Conservation (phyloP, 805 yeast genomes). For the Saturnispora gosingensis region DNA sequence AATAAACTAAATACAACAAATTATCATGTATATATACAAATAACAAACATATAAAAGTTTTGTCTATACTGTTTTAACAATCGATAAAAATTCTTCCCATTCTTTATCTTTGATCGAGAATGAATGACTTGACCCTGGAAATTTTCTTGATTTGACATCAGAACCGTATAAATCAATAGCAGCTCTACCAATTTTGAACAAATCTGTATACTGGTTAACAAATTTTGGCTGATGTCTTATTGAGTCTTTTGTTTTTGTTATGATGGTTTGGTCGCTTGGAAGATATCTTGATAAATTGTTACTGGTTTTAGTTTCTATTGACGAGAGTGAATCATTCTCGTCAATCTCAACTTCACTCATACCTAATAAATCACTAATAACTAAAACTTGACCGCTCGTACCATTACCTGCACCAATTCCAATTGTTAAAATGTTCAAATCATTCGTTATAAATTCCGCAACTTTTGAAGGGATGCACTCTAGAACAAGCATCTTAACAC, state of each 20-base stretch:
- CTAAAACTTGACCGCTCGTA: slow-evolving; percentile 86
- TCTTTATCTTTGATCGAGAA: slow-evolving; percentile 63
- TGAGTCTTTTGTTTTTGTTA: not conserved
- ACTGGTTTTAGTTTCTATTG: slow-evolving; percentile 17
- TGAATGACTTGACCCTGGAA: slow-evolving; percentile 60
- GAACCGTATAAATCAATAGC: slow-evolving; percentile 45
- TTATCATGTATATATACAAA: not conserved
- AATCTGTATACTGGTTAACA: slow-evolving; percentile 58
- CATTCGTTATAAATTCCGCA: slow-evolving; percentile 53
- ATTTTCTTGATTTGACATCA: slow-evolving; percentile 48
- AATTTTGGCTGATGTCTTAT: slow-evolving; percentile 37
- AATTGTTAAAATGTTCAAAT: slow-evolving; percentile 66
- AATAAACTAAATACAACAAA: not conserved
- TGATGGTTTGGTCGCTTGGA: not conserved
- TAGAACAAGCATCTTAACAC: slow-evolving; percentile 63
- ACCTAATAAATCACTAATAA: slow-evolving; percentile 76
- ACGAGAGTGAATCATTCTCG: not conserved
- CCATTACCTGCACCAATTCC: slow-evolving; percentile 92
- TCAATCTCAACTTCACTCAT: slow-evolving; percentile 46
- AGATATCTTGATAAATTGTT: not conserved
- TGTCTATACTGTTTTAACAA: slow-evolving; percentile 14
- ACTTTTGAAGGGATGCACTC: slow-evolving; percentile 81
- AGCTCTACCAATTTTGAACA: slow-evolving; percentile 37
- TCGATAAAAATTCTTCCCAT: slow-evolving; percentile 33
- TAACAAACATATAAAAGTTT: not conserved